phyloP scores from a whole-genome alignment of 2,329 filamentous ascomycete genomes.

The Aspergillus unguis region DNA sequence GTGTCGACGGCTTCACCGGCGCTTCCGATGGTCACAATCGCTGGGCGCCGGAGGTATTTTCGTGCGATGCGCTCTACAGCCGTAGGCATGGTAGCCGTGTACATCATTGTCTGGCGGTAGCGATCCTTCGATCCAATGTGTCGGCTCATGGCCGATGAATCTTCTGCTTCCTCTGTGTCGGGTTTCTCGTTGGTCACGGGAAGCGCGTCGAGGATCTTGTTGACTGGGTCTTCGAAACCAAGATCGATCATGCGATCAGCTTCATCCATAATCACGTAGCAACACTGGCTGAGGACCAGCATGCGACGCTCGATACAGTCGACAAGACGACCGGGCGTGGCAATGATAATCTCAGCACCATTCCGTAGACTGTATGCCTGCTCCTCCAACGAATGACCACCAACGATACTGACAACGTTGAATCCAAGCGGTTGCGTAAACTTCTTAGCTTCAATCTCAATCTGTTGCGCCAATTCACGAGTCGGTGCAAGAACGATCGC shows the following conservation, averaged over 20 bases:
- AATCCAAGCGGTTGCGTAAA: slow-evolving; percentile 90
- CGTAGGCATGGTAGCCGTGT: slow-evolving; percentile 95
- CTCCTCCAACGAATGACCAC: slow-evolving; percentile 91
- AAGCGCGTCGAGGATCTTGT: slow-evolving; percentile 92
- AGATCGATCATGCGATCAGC: slow-evolving; percentile 99
- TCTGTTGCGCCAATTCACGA: slow-evolving; percentile 95
- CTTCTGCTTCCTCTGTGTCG: slow-evolving; percentile 86
- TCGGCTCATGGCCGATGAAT: slow-evolving; percentile 77
- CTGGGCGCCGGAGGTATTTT: slow-evolving; percentile 89
- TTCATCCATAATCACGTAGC: slow-evolving; percentile 99
- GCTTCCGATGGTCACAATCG: slow-evolving; percentile 92
- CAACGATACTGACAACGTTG: slow-evolving; percentile 94
- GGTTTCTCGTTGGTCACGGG: slow-evolving; percentile 94
- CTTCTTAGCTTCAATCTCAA: slow-evolving; percentile 88
- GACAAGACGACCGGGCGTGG: slow-evolving; percentile 93
- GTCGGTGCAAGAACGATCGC: slow-evolving; percentile 96
- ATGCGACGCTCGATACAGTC: slow-evolving; percentile 94
- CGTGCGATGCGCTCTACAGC: slow-evolving; percentile 93
- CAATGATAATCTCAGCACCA: slow-evolving; percentile 95
- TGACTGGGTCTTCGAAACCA: slow-evolving; percentile 95
- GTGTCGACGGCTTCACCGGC: slow-evolving; percentile 95
- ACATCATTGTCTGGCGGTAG: slow-evolving; percentile 99
- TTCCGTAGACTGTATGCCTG: slow-evolving; percentile 86
- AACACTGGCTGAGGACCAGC: slow-evolving; percentile 90
- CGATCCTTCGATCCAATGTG: slow-evolving; percentile 71